A percentile compares a stretch with the other conserved stretches of the same genome.
These are phyloP conservation scores for Bruguiera gymnorhiza DNA, from an alignment of 345 rosid species.

Conservation along the genomic window DNA sequence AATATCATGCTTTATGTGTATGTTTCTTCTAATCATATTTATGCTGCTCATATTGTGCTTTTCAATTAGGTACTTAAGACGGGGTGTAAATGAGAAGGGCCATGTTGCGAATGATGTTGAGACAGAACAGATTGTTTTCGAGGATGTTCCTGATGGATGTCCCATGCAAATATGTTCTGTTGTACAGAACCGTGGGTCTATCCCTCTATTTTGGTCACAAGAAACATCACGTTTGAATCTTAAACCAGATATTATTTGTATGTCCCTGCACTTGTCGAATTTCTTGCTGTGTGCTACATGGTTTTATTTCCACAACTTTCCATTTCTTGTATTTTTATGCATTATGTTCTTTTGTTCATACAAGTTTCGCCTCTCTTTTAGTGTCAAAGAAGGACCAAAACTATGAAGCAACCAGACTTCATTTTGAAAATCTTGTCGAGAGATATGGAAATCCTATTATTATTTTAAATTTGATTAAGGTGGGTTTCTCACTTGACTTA, in stretches of 20 bases:
- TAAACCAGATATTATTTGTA: conserved; percentile 95
- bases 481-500: conserved; percentile 24
- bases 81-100: conserved; percentile 95
- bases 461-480: conserved; percentile 93
- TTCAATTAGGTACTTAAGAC: conserved; percentile 75
- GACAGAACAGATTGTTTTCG: conserved; percentile 92
- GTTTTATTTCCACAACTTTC: conserved; percentile 17
- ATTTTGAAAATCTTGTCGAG: conserved; percentile 81
- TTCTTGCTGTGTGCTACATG: not conserved
- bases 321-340: conserved; percentile 11
- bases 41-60: not conserved
- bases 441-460: conserved; percentile 97
- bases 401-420: conserved; percentile 91
- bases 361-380: conserved; percentile 32
- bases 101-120: conserved; percentile 99
- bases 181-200: conserved; percentile 98
- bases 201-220: conserved; percentile 98
- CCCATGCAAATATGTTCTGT: conserved; percentile 82
- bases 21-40: not conserved
- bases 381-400: conserved; percentile 87
- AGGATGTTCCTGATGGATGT: conserved; percentile 65
- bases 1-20: no score
- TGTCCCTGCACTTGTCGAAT: conserved; percentile 27
- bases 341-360: conserved; percentile 7
- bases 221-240: conserved; percentile 93